Evolutionary conservation across 192 early-diverging fungal genomes (phyloP).

Genomic region (Backusella luteola): DNA sequence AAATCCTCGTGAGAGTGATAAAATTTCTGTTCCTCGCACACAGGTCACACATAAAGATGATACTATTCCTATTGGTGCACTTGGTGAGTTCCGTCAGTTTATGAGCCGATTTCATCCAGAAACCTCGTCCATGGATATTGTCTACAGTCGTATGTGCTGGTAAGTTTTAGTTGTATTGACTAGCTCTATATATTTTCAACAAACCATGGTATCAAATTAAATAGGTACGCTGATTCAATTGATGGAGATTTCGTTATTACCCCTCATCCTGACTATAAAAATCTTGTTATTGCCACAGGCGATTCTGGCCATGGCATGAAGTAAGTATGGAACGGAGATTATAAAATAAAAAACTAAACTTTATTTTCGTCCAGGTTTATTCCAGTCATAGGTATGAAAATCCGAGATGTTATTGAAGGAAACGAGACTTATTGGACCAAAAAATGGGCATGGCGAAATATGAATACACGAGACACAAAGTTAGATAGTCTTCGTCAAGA

Average conservation of each 20-base stretch:
- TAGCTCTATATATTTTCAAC: background rate
- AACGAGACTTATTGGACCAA: constrained; percentile 11
- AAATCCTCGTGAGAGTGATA: constrained; percentile 32
- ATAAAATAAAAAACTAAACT: background rate
- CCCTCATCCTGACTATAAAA: constrained; percentile 33
- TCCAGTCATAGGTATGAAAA: constrained; percentile 43
- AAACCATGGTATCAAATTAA: background rate
- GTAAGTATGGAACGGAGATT: background rate
- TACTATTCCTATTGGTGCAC: constrained; percentile 38
- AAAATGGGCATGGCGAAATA: constrained; percentile 4
- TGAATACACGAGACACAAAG: background rate
- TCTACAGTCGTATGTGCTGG: constrained; percentile 45
- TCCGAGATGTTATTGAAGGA: constrained; percentile 44
- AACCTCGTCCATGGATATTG: constrained; percentile 30
- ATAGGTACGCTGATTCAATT: constrained; percentile 47
- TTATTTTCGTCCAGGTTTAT: constrained; percentile 30
- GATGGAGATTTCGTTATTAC: constrained; percentile 53
- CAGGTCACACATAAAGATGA: constrained; percentile 16
- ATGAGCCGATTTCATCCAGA: constrained; percentile 35
- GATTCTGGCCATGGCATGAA: constrained; percentile 59
- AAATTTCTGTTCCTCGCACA: constrained; percentile 38
- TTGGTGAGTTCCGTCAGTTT: constrained; percentile 37
- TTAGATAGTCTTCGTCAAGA: constrained; percentile 14
- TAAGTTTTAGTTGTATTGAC: background rate
- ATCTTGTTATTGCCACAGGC: constrained; percentile 48